Conservation (phyloP, 306 rosid species). For the Glycyrrhiza uralensis region DNA sequence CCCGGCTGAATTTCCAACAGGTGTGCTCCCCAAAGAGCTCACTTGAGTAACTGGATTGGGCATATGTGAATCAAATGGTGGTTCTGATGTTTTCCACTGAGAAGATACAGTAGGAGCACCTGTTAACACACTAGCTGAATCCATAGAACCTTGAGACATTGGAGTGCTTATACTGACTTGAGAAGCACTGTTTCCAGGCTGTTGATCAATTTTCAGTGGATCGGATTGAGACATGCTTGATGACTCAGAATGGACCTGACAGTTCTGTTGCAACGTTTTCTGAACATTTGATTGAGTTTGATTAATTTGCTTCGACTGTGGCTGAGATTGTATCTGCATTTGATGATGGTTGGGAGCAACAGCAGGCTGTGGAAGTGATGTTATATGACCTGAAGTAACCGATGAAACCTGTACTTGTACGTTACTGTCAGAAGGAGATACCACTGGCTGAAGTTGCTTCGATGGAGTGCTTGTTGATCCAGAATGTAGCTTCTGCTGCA, state of each 20-base stretch:
- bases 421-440: slow-evolving; percentile 62
- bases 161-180: slow-evolving; percentile 48
- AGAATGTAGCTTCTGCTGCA: slow-evolving; percentile 62
- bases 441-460: slow-evolving; percentile 63
- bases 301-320: slow-evolving; percentile 62
- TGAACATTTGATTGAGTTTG: slow-evolving; percentile 64
- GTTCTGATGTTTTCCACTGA: slow-evolving; percentile 75
- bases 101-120: slow-evolving; percentile 49
- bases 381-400: slow-evolving; percentile 49
- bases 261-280: slow-evolving; percentile 61
- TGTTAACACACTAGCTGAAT: slow-evolving; percentile 44
- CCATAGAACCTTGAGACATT: slow-evolving; percentile 50
- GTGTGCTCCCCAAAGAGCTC: slow-evolving; percentile 53
- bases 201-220: slow-evolving; percentile 60
- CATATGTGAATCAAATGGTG: slow-evolving; percentile 47
- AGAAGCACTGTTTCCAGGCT: slow-evolving; percentile 46
- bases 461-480: slow-evolving; percentile 51
- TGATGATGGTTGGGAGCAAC: slow-evolving; percentile 59
- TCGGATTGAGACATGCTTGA: slow-evolving; percentile 57
- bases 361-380: slow-evolving; percentile 51
- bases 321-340: slow-evolving; percentile 44
- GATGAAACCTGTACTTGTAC: slow-evolving; percentile 57
- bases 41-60: slow-evolving; percentile 46
- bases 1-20: slow-evolving; percentile 55
- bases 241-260: slow-evolving; percentile 53